Base-by-base conservation (phyloP, 2,329 filamentous ascomycete genomes). In the Trichothecium sympodiale region DNA sequence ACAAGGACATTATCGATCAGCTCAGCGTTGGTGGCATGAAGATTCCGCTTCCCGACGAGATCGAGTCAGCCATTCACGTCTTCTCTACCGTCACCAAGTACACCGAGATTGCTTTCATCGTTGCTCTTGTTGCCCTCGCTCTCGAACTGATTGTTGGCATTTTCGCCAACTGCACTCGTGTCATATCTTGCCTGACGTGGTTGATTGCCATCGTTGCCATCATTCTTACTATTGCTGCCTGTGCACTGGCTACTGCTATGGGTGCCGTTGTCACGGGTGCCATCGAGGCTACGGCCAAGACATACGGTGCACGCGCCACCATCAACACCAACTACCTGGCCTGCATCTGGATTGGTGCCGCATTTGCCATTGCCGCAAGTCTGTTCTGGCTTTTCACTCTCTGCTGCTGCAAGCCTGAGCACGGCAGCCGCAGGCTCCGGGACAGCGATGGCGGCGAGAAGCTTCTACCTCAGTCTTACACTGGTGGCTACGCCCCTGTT, bases 381-480 rank as follows among this genome's bases (percentile, higher is more conserved):
- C 61, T 94, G 54, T 95, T 96, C 80, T 96, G 91, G 89, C 64
- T 88, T 52, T 76, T 93, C 57, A 85, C 79, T 58, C 74, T 83
- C 51, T 96, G 89, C 80, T 96, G 88, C 76, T 94, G 88, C 47
- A 84, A 85, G 48, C 58, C 58, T 12, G 58, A 61, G 38, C 43
- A 41, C 37, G 45, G 48, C 42, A 43, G 43, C 39, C 43, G 48
- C 39, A 47, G 54, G 43, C 36, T 43, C 42, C 53, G 51, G 49
- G 50, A 54, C 43, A 44, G 46, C 42, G 46, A 46, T 33, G 62
- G 68, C 40, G 54, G 50, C 54, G 71, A 76, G 63, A 74, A 76
- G 62, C 57, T 66, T 32, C 48, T 67, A 8, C 57, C 62, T n/a
- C 45, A 59, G 17, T 55, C 59, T 36, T 55, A 57, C 32, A 39